Evolutionary conservation across 805 yeast species (phyloP).

Genomic region (Ogataea kodamae): DNA sequence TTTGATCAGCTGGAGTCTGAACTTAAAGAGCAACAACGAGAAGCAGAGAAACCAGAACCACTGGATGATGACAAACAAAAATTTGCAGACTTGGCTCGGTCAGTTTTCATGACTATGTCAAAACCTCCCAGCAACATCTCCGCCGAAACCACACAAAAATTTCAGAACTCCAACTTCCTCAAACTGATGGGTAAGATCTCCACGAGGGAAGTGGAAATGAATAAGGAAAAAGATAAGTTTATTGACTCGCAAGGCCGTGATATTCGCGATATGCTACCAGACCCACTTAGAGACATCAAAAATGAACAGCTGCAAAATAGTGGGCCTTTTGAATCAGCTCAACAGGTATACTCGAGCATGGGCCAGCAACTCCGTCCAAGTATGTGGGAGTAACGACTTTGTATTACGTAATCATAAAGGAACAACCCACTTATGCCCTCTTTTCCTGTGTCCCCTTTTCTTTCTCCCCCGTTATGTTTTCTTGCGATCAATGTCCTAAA

Average conservation of each 20-base stretch:
- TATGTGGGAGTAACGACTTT: constrained; percentile 21
- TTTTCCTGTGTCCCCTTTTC: constrained; percentile 2
- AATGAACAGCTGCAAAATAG: constrained; percentile 18
- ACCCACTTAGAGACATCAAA: constrained; percentile 28
- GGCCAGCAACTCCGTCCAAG: constrained; percentile 19
- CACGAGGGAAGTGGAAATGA: constrained; percentile 37
- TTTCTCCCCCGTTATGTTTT: constrained; percentile 7
- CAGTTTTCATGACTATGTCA: constrained; percentile 39
- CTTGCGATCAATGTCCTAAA: constrained; percentile 16
- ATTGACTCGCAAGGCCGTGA: constrained; percentile 38
- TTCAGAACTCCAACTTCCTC: constrained; percentile 39
- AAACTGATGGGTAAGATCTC: constrained; percentile 41
- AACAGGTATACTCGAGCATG: constrained; percentile 19
- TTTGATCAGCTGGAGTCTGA: constrained; percentile 31
- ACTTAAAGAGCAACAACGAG: constrained; percentile 7
- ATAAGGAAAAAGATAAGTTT: constrained; percentile 35
- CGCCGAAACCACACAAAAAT: constrained; percentile 33
- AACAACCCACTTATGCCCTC: constrained; percentile 1
- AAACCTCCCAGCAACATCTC: constrained; percentile 28
- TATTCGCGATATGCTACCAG: constrained; percentile 30
- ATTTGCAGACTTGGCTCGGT: constrained; percentile 39
- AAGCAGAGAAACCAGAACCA: constrained; percentile 5
- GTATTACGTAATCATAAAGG: not conserved
- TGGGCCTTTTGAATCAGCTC: constrained; percentile 26
- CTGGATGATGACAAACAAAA: constrained; percentile 33